These are phyloP conservation scores for Triticum timopheevii DNA, from an alignment of 176 grass and related monocot genomes.

Conservation along the genomic window DNA sequence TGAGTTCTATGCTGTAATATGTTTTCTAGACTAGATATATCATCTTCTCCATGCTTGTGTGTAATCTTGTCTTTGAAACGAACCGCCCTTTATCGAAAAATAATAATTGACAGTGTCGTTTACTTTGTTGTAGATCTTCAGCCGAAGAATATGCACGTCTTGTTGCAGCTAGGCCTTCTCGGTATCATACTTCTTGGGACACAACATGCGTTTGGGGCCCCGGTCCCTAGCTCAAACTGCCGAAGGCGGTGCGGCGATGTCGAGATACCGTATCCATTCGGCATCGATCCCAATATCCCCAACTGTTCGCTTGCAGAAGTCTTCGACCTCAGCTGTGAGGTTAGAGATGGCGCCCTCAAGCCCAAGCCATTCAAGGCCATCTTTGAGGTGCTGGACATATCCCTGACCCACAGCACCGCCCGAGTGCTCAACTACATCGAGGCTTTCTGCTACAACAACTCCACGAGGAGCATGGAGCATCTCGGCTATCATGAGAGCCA, in stretches of 20 bases:
- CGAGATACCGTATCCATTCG: slow-evolving; percentile 41
- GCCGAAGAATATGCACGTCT: not conserved
- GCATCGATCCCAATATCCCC: not conserved
- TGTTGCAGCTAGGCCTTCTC: not conserved
- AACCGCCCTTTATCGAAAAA: too few relatives aligned
- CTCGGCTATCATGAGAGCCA: not conserved
- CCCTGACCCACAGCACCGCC: not conserved
- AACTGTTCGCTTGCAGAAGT: not conserved
- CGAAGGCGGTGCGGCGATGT: slow-evolving; percentile 20
- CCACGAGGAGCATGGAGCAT: not conserved
- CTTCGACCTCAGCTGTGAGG: not conserved
- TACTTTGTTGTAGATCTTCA: not conserved
- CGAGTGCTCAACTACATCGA: not conserved
- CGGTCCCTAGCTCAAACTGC: not conserved
- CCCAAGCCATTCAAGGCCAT: not conserved
- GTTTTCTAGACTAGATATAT: too few relatives aligned
- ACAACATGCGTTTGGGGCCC: not conserved
- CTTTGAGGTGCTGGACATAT: not conserved
- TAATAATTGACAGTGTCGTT: not conserved
- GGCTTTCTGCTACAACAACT: not conserved
- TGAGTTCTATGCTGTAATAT: too few relatives aligned
- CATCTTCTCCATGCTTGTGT: too few relatives aligned
- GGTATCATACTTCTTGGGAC: not conserved
- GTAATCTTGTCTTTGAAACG: too few relatives aligned
- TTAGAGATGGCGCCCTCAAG: not conserved